phyloP scores from a whole-genome alignment of 2,329 filamentous ascomycete species.

The Calonectria montana region DNA sequence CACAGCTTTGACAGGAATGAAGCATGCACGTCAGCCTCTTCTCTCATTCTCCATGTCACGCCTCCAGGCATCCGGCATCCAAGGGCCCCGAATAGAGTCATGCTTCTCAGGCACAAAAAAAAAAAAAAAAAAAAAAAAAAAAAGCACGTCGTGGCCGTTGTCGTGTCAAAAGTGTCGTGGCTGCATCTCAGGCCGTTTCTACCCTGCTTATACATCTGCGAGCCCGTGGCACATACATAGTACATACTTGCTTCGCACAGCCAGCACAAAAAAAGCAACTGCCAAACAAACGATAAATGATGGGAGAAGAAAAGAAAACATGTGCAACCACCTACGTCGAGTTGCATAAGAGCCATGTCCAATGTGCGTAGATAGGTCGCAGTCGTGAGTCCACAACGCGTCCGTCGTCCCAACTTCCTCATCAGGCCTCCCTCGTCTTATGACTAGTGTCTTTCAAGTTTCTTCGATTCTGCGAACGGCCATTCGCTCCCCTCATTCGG shows the following conservation, averaged over 20 bases:
- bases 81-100: background rate
- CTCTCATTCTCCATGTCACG: conserved; percentile 19
- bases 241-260: background rate
- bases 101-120: background rate
- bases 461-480: background rate
- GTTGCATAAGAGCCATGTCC: background rate
- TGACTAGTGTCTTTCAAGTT: background rate
- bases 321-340: conserved; percentile 9
- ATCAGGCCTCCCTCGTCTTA: background rate
- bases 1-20: conserved; percentile 17
- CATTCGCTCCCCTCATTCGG: background rate
- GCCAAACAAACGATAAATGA: background rate
- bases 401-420: conserved; percentile 12
- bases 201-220: conserved; percentile 19
- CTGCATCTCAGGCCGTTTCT: conserved; percentile 20
- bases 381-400: background rate
- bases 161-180: conserved; percentile 25
- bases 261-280: background rate
- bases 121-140: background rate
- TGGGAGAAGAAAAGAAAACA: conserved; percentile 4
- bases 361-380: conserved; percentile 1
- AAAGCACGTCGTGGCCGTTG: conserved; percentile 4
- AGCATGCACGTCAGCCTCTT: conserved; percentile 41
- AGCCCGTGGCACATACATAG: conserved; percentile 23
- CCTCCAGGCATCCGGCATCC: conserved; percentile 6